phyloP scores from a whole-genome alignment of 768 basidiomycete genomes.

The Russula sp. region DNA sequence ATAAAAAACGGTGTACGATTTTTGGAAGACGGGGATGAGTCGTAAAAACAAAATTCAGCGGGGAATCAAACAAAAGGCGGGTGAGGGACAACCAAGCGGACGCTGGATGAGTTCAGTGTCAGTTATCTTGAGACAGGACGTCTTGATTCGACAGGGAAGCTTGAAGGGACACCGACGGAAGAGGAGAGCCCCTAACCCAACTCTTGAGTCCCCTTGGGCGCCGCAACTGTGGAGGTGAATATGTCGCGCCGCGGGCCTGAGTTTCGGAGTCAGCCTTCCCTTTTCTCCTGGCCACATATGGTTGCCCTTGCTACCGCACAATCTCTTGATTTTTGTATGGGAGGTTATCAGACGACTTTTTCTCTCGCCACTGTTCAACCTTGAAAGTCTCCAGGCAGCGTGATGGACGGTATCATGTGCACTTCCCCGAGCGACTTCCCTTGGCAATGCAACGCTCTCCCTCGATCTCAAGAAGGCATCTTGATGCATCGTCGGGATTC shows the following conservation, averaged over 20 bases:
- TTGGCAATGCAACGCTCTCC: neutral
- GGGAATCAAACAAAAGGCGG: neutral
- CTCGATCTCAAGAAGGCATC: neutral
- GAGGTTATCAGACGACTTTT: neutral
- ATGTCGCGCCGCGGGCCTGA: neutral
- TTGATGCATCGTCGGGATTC: neutral
- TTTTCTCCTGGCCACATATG: neutral
- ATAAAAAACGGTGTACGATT: neutral
- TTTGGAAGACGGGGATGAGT: neutral
- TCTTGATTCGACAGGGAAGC: neutral
- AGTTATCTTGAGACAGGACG: too few species aligned
- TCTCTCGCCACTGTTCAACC: neutral
- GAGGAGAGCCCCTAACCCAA: conserved; percentile 1
- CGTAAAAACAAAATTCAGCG: neutral
- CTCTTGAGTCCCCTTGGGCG: neutral
- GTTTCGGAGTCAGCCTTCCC: neutral
- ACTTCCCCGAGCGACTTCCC: neutral
- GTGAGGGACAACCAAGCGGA: neutral
- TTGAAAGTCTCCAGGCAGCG: neutral
- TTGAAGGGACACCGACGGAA: neutral
- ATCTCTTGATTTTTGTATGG: neutral
- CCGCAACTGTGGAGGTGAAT: neutral
- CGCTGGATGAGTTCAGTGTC: too few species aligned
- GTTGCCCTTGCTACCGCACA: neutral
- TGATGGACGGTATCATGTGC: neutral